These are phyloP conservation scores for Phytopythium cucurbitacearum DNA, from an alignment of 352 stramenopile species.

Conservation along the genomic window DNA sequence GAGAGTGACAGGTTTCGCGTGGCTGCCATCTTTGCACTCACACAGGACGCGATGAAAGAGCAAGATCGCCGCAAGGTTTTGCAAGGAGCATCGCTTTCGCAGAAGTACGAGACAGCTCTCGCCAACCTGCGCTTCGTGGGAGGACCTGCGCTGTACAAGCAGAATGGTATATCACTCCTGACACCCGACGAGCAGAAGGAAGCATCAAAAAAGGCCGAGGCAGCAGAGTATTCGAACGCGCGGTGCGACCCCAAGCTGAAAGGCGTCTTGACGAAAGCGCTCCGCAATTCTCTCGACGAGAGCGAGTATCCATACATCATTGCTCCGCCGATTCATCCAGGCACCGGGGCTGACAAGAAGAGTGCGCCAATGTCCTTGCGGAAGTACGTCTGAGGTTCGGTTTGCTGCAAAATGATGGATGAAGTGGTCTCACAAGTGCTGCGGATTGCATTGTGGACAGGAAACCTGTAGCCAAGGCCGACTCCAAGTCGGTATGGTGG, in stretches of 20 bases:
- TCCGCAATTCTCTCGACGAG: slow-evolving; percentile 62
- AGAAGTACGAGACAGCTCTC: slow-evolving; percentile 55
- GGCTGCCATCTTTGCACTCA: slow-evolving; percentile 91
- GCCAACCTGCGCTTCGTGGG: slow-evolving; percentile 65
- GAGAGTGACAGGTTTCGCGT: slow-evolving; percentile 88
- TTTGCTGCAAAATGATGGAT: not conserved
- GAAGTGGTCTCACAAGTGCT: slow-evolving; percentile 1
- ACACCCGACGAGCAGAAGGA: slow-evolving; percentile 62
- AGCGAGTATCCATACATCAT: slow-evolving; percentile 84
- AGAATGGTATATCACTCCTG: slow-evolving; percentile 54
- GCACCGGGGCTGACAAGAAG: slow-evolving; percentile 37
- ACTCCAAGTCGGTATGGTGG: slow-evolving; percentile 11
- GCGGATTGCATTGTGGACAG: slow-evolving; percentile 11
- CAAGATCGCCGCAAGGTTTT: slow-evolving; percentile 85
- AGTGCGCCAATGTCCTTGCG: slow-evolving; percentile 65
- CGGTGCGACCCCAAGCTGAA: slow-evolving; percentile 79
- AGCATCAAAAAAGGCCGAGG: slow-evolving; percentile 52
- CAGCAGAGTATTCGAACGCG: slow-evolving; percentile 74
- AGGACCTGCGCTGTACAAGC: slow-evolving; percentile 49
- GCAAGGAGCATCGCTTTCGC: slow-evolving; percentile 72
- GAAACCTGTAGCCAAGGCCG: slow-evolving; percentile 29
- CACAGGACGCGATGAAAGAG: slow-evolving; percentile 88
- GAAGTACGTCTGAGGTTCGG: slow-evolving; percentile 39
- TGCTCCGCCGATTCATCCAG: slow-evolving; percentile 43
- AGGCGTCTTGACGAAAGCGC: slow-evolving; percentile 40